phyloP scores from a whole-genome alignment of 768 basidiomycete species.

The Russula virescens region DNA sequence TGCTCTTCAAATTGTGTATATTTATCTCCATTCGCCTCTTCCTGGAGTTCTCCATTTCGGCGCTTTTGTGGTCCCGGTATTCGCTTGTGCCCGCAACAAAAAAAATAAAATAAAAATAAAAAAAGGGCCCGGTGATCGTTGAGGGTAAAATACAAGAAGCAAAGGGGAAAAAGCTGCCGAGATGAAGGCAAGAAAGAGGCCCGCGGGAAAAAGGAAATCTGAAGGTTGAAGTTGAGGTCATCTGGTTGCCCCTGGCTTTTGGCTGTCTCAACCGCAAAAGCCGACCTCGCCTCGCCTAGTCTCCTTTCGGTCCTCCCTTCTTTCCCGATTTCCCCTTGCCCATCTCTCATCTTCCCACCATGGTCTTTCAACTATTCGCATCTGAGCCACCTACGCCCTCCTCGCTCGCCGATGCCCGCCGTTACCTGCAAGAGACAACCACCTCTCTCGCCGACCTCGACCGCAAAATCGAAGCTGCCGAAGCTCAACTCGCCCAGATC shows the following conservation, averaged over 20 bases:
- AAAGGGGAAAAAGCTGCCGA: neutral
- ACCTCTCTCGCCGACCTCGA: slow-evolving; percentile 33
- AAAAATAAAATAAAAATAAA: neutral
- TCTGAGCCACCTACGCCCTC: slow-evolving; percentile 54
- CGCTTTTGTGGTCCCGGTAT: neutral
- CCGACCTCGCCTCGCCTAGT: neutral
- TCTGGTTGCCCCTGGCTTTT: slow-evolving; percentile 5
- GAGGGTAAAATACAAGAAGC: neutral
- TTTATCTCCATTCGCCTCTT: neutral
- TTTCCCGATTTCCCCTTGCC: slow-evolving; percentile 1
- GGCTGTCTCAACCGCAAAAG: neutral
- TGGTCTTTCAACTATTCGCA: slow-evolving; percentile 29
- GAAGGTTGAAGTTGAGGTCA: neutral
- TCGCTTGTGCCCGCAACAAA: too few relatives aligned
- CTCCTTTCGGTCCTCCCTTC: neutral
- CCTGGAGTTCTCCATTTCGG: neutral
- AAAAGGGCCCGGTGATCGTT: neutral
- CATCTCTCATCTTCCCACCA: slow-evolving; percentile 20
- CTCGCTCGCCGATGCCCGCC: slow-evolving; percentile 48
- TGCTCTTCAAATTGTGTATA: slow-evolving; percentile 8
- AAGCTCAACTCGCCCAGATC: slow-evolving; percentile 52
- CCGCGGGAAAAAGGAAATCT: slow-evolving; percentile 18
- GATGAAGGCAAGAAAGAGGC: neutral
- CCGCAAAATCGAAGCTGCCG: slow-evolving; percentile 46
- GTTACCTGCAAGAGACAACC: slow-evolving; percentile 35